A percentile compares a stretch with the other conserved stretches of the same genome.
phyloP scores from a whole-genome alignment of 2,329 filamentous ascomycete genomes.

The Fusarium heterosporum region DNA sequence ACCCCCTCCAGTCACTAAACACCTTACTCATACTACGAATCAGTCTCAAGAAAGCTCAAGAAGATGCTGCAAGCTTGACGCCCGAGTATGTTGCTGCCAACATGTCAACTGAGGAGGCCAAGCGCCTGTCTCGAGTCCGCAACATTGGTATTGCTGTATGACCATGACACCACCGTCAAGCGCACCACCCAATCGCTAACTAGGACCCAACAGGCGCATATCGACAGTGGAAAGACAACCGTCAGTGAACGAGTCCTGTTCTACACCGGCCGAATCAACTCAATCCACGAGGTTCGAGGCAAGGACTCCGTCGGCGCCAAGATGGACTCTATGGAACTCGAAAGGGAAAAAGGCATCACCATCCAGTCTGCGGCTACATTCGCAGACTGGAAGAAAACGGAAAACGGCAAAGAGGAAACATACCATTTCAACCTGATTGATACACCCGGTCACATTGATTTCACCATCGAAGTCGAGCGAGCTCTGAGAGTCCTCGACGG shows the following conservation, averaged over 20 bases:
- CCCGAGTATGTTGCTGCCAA: conserved; percentile 77
- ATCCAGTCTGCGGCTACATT: conserved; percentile 99
- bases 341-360: conserved; percentile 98
- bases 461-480: conserved; percentile 98
- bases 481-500: conserved; percentile 94
- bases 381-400: conserved; percentile 93
- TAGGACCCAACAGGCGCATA: conserved; percentile 76
- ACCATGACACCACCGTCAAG: conserved; percentile 5
- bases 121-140: conserved; percentile 82
- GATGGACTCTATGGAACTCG: conserved; percentile 99
- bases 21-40: conserved; percentile 27
- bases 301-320: conserved; percentile 96
- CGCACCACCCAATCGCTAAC: conserved; percentile 28
- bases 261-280: conserved; percentile 96
- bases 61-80: conserved; percentile 64
- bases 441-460: conserved; percentile 98
- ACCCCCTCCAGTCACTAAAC: neutral
- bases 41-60: conserved; percentile 65
- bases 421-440: conserved; percentile 99
- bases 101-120: conserved; percentile 81
- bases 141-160: conserved; percentile 97
- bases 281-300: conserved; percentile 96
- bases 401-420: conserved; percentile 84
- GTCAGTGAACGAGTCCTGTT: conserved; percentile 96
- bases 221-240: conserved; percentile 98